Evolutionary conservation across 2,329 filamentous ascomycete species (phyloP).

Genomic region (Colletotrichum scovillei): DNA sequence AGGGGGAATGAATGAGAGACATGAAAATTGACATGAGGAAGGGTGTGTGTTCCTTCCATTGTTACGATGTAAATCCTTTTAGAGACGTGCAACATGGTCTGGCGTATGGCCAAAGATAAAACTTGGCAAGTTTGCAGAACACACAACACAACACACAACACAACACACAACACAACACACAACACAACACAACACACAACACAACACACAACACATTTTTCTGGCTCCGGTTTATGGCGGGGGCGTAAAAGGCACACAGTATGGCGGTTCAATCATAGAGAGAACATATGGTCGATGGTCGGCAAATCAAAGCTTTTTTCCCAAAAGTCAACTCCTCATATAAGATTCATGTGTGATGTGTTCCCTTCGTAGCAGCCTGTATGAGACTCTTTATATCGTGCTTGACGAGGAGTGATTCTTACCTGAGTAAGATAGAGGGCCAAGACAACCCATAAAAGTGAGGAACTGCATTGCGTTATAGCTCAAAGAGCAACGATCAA

Average conservation of each 20-base stretch:
- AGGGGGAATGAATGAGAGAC: neutral
- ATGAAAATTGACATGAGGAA: neutral
- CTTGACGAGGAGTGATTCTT: no score
- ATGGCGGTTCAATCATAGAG: slow-evolving; percentile 17
- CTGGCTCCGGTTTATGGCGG: slow-evolving; percentile 11
- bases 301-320: neutral
- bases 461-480: no score
- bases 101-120: slow-evolving; percentile 2
- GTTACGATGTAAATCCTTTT: slow-evolving; percentile 11
- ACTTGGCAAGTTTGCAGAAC: slow-evolving; percentile 7
- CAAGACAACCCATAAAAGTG: no score
- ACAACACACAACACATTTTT: neutral
- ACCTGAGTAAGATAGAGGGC: no score
- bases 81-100: neutral
- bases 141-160: neutral
- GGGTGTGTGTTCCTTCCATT: neutral
- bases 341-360: neutral
- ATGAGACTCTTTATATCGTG: no score
- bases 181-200: neutral
- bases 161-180: neutral
- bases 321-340: neutral
- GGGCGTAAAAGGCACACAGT: slow-evolving; percentile 12
- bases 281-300: slow-evolving; percentile 1
- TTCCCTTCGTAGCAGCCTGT: no score
- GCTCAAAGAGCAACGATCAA: no score